Conservation (phyloP, 2,329 filamentous ascomycete species). For the Kalaharituber pfeilii region DNA sequence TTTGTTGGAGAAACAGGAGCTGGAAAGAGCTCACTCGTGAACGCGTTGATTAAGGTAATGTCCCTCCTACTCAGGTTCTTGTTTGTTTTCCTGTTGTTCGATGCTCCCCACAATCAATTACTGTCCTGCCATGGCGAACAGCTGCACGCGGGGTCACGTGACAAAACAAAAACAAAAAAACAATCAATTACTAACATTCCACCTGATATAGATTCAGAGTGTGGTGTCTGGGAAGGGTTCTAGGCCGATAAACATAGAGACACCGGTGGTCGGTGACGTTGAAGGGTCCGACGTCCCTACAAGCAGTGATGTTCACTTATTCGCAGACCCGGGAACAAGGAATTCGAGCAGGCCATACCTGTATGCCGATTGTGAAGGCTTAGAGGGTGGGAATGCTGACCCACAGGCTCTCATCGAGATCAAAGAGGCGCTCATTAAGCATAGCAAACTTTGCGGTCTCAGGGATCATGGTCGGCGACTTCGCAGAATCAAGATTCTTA, state of each 20-base stretch:
- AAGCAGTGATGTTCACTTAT: constrained; percentile 20
- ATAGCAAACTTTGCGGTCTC: constrained; percentile 3
- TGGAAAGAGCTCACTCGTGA: constrained; percentile 21
- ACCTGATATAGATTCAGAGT: not conserved
- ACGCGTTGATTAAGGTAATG: constrained; percentile 19
- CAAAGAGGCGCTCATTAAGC: not conserved
- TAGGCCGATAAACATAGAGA: not conserved
- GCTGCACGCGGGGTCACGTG: too few species aligned
- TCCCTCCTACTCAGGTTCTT: too few species aligned
- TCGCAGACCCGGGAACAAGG: constrained; percentile 18
- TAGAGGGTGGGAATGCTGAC: constrained; percentile 16
- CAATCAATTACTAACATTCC: too few species aligned
- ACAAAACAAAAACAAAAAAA: too few species aligned
- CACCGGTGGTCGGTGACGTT: constrained; percentile 17
- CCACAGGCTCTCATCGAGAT: constrained; percentile 5
- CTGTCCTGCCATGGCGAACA: too few species aligned
- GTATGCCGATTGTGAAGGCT: constrained; percentile 20
- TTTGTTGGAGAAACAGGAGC: constrained; percentile 20
- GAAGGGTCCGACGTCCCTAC: constrained; percentile 12
- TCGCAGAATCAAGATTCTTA: constrained; percentile 24
- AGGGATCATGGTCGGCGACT: constrained; percentile 20
- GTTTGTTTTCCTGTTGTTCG: too few species aligned
- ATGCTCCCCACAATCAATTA: too few species aligned
- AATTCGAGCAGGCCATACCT: constrained; percentile 13
- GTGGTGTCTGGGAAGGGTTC: not conserved